Evolutionary conservation across 2,329 filamentous ascomycete genomes (phyloP).

Genomic region (Lanzia echinophila): DNA sequence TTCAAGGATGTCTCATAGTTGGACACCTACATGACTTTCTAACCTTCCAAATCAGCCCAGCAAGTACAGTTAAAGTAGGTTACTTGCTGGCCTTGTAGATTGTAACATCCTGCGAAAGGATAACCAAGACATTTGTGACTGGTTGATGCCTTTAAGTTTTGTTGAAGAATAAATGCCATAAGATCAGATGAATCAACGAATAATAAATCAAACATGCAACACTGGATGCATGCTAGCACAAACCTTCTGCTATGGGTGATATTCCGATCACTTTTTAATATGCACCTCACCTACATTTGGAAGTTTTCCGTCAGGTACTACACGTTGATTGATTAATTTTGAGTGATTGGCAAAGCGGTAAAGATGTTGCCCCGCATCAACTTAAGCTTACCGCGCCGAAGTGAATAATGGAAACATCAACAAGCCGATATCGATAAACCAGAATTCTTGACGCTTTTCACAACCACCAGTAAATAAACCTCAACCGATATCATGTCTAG

Average conservation of each 20-base stretch:
- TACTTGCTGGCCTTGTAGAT: no score
- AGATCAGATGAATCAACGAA: neutral
- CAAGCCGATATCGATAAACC: no score
- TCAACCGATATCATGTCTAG: conserved; percentile 8
- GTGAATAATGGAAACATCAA: neutral
- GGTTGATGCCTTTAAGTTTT: neutral
- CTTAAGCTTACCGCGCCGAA: neutral
- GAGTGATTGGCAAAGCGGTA: neutral
- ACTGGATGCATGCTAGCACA: neutral
- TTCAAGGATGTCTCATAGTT: no score
- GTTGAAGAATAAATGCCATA: neutral
- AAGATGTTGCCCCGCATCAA: neutral
- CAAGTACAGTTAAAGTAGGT: neutral
- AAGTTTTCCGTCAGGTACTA: neutral
- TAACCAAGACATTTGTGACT: neutral
- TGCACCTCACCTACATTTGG: neutral
- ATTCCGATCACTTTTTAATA: neutral
- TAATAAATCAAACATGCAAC: neutral
- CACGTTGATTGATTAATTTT: neutral
- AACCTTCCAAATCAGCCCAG: no score
- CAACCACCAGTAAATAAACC: no score
- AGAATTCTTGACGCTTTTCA: neutral
- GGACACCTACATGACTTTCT: no score
- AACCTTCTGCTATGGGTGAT: neutral
- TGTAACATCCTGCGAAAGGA: neutral